Base-by-base conservation (phyloP, 371 early-diverging fungal species). In the Coemansia sp. region DNA sequence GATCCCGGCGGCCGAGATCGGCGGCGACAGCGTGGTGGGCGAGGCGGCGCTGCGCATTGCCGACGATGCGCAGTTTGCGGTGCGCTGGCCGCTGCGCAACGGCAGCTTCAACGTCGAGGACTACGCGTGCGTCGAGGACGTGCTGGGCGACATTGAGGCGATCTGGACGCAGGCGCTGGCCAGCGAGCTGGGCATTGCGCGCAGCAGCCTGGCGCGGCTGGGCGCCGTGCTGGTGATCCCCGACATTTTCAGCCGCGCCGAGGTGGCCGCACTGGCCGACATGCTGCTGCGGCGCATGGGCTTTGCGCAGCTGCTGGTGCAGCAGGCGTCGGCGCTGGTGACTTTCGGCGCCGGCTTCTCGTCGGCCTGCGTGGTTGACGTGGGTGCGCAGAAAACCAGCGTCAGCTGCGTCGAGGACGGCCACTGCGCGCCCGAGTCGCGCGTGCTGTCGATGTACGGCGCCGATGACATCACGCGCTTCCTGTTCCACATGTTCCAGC, bases 271-370 rank as follows among this genome's bases (percentile, higher is more conserved):
- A 16, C 63, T 90, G n/a, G 59, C 89, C 0, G 82, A 81, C 2
- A 76, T 93, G 83, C 63, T 94, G 50, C 72, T 94, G 42, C 79
- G 81, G 14, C 84, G 85, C 54, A 90, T 93, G 89, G 83, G 87
- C 4, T 93, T 94, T 67, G 81, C 80, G 39, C 87, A 86, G 4
- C 85, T 89, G 0, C 80, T 89, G 41, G 76, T 91, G 16, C 88
- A 89, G 42, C 93, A 90, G 77, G 91, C 90, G 68, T 91, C 95
- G 0, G 83, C 84, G 1, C 86, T 88, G 67, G 93, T 91, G 1
- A 87, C 92, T 0, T 93, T 87, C 77, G 95, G 95, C 57, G 93
- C 95, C 3, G 95, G 95, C 30, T 82, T 91, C 5, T 89, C 93
- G 0, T 82, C 84, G 9, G 93, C 93, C 0, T 92, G 92, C 62